Evolutionary conservation across 2,329 filamentous ascomycete species (phyloP).

Genomic region (Chaetomiaceae sp.): DNA sequence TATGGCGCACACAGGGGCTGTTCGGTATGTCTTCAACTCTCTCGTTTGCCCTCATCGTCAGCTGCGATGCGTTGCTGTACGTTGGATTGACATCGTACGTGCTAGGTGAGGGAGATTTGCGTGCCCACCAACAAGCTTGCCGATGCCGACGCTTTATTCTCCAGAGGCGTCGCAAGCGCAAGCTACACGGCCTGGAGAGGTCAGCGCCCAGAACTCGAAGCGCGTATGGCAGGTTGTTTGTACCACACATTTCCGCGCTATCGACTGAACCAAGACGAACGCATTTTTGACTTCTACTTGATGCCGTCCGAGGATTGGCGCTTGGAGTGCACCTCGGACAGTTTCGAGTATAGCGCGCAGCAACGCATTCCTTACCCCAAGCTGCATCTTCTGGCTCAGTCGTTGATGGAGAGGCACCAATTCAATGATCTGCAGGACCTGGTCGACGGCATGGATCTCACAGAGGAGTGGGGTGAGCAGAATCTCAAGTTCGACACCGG

Average conservation of each 20-base stretch:
- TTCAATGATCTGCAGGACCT: not conserved
- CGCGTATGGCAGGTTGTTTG: not conserved
- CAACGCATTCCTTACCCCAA: not conserved
- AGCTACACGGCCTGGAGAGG: constrained; percentile 4
- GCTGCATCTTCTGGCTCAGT: constrained; percentile 3
- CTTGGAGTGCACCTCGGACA: not conserved
- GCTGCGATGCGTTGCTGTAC: not conserved
- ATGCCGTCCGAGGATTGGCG: constrained; percentile 1
- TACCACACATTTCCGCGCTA: constrained; percentile 5
- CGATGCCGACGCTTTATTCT: not conserved
- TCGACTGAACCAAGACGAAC: not conserved
- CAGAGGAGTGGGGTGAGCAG: constrained; percentile 2
- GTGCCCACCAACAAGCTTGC: constrained; percentile 2
- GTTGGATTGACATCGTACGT: not conserved
- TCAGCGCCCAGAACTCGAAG: not conserved
- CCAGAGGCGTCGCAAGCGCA: not conserved
- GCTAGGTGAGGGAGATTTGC: not conserved
- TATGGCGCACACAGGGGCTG: not conserved
- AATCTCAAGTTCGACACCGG: not conserved
- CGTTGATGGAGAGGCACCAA: not conserved
- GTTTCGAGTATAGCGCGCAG: constrained; percentile 3
- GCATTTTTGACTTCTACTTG: constrained; percentile 1
- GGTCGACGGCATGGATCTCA: constrained; percentile 8
- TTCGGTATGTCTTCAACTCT: not conserved
- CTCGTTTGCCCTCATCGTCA: not conserved